Conservation (phyloP, 257 asterid genomes). For the Osmanthus fragrans region DNA sequence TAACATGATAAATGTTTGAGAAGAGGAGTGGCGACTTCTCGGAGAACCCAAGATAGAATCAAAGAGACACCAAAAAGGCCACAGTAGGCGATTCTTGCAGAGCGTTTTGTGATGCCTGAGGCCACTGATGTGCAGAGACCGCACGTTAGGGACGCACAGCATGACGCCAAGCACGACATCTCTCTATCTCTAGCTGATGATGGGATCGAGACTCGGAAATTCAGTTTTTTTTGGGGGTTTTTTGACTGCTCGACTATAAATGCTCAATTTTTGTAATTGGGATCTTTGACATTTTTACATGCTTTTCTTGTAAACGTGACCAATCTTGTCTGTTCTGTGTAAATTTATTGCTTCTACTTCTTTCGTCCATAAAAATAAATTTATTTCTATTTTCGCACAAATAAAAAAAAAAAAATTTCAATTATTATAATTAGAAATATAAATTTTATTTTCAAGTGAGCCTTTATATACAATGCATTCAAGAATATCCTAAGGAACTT, state of each 20-base stretch:
- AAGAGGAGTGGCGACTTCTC: slow-evolving; percentile 79
- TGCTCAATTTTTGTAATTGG: background rate
- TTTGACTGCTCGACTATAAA: background rate
- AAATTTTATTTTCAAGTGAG: too few species aligned
- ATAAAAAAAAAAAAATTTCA: too few species aligned
- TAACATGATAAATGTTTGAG: slow-evolving; percentile 72
- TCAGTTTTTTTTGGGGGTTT: background rate
- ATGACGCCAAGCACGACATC: slow-evolving; percentile 90
- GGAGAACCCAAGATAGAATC: slow-evolving; percentile 77
- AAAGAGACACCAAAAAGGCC: slow-evolving; percentile 78
- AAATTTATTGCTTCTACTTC: too few species aligned
- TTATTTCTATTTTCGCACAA: too few species aligned
- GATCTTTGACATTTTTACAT: background rate
- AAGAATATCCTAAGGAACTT: background rate
- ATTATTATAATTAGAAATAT: too few species aligned
- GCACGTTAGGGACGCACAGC: slow-evolving; percentile 91
- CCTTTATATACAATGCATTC: too few species aligned
- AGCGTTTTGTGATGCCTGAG: slow-evolving; percentile 77
- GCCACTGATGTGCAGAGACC: slow-evolving; percentile 96
- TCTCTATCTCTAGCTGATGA: slow-evolving; percentile 7
- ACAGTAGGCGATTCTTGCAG: slow-evolving; percentile 87
- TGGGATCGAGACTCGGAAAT: slow-evolving; percentile 2
- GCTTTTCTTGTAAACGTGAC: background rate
- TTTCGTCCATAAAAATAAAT: too few species aligned
- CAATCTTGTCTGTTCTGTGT: background rate